These are phyloP conservation scores for Rhodotorula sp. DNA, from an alignment of 1,284 basidiomycete species.

Conservation along the genomic window DNA sequence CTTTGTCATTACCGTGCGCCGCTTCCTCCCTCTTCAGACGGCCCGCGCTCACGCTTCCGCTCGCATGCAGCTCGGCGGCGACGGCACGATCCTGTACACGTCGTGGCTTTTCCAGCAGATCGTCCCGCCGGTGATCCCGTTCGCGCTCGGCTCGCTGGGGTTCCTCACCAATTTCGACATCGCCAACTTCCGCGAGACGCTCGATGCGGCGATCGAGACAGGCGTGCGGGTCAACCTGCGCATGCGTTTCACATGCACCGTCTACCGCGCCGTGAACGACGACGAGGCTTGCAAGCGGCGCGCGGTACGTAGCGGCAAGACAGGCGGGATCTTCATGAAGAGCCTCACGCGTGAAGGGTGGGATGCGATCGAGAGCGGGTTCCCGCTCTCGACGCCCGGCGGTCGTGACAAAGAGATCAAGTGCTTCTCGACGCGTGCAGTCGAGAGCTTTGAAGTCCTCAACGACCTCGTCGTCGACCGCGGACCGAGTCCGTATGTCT, in stretches of 20 bases:
- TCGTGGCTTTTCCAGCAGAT: constrained; percentile 99
- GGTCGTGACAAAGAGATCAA: constrained; percentile 85
- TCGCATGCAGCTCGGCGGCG: constrained; percentile 78
- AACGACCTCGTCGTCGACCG: constrained; percentile 98
- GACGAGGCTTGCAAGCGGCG: constrained; percentile 49
- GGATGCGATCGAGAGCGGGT: constrained; percentile 82
- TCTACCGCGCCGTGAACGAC: constrained; percentile 81
- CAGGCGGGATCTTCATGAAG: constrained; percentile 92
- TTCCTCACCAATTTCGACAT: constrained; percentile 99
- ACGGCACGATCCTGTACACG: constrained; percentile 97
- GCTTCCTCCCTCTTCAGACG: background rate
- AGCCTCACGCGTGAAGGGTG: constrained; percentile 84
- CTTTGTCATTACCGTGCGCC: constrained; percentile 88
- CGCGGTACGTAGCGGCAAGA: constrained; percentile 85
- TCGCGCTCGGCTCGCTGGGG: constrained; percentile 96
- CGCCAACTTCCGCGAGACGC: constrained; percentile 77
- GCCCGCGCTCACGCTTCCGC: background rate
- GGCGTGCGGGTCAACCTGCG: constrained; percentile 96
- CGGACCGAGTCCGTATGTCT: constrained; percentile 97
- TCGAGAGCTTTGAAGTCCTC: constrained; percentile 95
- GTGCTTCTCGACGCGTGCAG: constrained; percentile 93
- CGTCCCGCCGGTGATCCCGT: constrained; percentile 95
- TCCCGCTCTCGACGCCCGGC: constrained; percentile 46
- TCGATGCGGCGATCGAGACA: constrained; percentile 85
- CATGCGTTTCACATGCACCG: constrained; percentile 98